Conservation (phyloP, 768 basidiomycete species). For the Tephrocybe sp. region DNA sequence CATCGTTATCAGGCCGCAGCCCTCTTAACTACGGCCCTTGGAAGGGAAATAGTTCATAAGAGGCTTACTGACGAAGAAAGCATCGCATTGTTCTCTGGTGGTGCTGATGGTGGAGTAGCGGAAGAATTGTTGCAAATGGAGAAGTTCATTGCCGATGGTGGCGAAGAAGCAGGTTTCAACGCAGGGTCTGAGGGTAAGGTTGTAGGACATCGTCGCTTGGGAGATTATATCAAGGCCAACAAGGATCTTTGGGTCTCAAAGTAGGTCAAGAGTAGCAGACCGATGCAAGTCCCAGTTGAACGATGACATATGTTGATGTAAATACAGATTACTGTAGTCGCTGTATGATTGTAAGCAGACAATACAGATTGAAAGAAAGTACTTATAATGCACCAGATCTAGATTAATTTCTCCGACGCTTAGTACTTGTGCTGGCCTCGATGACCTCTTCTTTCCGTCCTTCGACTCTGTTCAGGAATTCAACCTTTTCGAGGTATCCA, state of each 20-base stretch:
- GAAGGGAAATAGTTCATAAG: slow-evolving; percentile 28
- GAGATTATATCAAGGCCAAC: slow-evolving; percentile 25
- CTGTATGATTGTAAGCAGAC: not conserved
- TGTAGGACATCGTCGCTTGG: slow-evolving; percentile 22
- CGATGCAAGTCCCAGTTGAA: not conserved
- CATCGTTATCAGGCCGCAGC: slow-evolving; percentile 20
- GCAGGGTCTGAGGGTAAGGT: slow-evolving; percentile 15
- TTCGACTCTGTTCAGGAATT: slow-evolving; percentile 77
- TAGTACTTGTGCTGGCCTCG: slow-evolving; percentile 55
- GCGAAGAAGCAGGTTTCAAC: slow-evolving; percentile 22
- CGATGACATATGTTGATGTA: not conserved
- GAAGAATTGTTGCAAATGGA: slow-evolving; percentile 18
- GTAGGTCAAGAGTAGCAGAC: too few relatives aligned
- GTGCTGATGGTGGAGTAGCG: slow-evolving; percentile 18
- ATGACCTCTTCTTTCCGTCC: slow-evolving; percentile 66
- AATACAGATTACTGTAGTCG: not conserved
- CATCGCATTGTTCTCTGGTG: slow-evolving; percentile 13
- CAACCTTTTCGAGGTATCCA: slow-evolving; percentile 83
- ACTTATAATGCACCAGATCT: not conserved
- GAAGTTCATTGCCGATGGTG: slow-evolving; percentile 17
- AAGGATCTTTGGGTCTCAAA: slow-evolving; percentile 15
- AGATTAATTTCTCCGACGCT: slow-evolving; percentile 41
- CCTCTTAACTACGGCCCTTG: slow-evolving; percentile 25
- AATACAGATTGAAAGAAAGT: not conserved
- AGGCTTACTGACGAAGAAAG: slow-evolving; percentile 20